Percentiles rank a stretch among this genome's conserved stretches.
These are phyloP conservation scores for Ophiostoma angusticollis DNA, from an alignment of 2,329 filamentous ascomycete species.

Conservation along the genomic window DNA sequence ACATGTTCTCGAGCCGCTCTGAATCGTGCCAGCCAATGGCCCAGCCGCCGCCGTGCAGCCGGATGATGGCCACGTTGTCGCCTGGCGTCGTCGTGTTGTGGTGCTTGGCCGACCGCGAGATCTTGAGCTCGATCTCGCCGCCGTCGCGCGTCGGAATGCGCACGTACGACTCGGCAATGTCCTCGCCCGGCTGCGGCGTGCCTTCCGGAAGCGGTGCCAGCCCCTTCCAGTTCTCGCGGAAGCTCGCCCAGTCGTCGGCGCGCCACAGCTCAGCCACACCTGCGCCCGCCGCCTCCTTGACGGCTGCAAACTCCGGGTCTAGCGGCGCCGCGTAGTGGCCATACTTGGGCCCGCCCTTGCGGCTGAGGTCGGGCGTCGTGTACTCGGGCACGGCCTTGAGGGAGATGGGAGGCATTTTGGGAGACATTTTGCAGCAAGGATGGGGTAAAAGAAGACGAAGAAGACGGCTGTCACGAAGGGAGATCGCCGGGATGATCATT, in stretches of 20 bases:
- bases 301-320: constrained; percentile 20
- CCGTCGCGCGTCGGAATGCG: constrained; percentile 23
- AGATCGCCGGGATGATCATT: too few species aligned
- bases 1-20: constrained; percentile 24
- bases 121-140: constrained; percentile 22
- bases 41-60: constrained; percentile 27
- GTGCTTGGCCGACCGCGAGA: constrained; percentile 15
- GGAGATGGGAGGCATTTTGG: too few species aligned
- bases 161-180: constrained; percentile 20
- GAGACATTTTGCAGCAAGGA: too few species aligned
- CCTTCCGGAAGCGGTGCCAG: constrained; percentile 17
- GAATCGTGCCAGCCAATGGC: constrained; percentile 22
- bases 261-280: constrained; percentile 19
- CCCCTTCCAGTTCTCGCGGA: constrained; percentile 18
- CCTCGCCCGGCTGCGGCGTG: constrained; percentile 22
- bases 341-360: constrained; percentile 23
- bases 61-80: constrained; percentile 14
- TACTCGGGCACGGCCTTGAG: constrained; percentile 20
- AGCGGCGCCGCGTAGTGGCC: constrained; percentile 23
- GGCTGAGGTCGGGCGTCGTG: constrained; percentile 18
- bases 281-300: constrained; percentile 18
- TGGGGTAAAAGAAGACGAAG: not conserved
- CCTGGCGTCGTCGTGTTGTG: constrained; percentile 11
- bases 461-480: too few species aligned
- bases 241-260: constrained; percentile 17